These are phyloP conservation scores for Brassica juncea DNA, from an alignment of 345 rosid species.

Conservation along the genomic window DNA sequence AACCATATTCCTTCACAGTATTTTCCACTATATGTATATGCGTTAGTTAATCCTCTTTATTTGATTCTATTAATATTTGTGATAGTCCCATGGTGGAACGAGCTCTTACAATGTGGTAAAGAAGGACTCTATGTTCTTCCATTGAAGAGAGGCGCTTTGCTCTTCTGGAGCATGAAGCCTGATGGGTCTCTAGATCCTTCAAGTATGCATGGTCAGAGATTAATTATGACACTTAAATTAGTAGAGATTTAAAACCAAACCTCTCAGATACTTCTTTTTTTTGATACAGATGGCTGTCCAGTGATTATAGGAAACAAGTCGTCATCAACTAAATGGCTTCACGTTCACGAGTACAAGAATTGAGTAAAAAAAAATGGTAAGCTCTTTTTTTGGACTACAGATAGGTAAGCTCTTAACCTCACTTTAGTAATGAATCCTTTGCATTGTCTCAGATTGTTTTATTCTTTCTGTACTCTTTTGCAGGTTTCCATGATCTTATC, in stretches of 20 bases:
- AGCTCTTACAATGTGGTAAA: slow-evolving; percentile 80
- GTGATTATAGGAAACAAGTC: slow-evolving; percentile 89
- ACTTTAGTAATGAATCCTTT: neutral
- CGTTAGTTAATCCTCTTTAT: neutral
- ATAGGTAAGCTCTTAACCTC: slow-evolving; percentile 6
- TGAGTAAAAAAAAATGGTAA: slow-evolving; percentile 20
- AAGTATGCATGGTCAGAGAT: slow-evolving; percentile 76
- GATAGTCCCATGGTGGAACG: slow-evolving; percentile 75
- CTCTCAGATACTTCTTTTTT: neutral
- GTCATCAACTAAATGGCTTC: slow-evolving; percentile 97
- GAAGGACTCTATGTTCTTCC: slow-evolving; percentile 74
- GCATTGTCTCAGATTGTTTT: slow-evolving; percentile 3
- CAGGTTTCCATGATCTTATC: slow-evolving; percentile 17
- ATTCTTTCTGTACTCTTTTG: neutral
- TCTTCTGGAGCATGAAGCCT: slow-evolving; percentile 90
- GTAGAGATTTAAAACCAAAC: neutral
- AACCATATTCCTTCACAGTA: neutral
- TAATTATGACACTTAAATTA: neutral
- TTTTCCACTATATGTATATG: too few species aligned
- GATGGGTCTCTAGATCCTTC: slow-evolving; percentile 63
- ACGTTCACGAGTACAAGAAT: slow-evolving; percentile 59
- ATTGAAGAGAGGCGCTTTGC: slow-evolving; percentile 83
- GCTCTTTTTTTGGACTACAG: neutral
- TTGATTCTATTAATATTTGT: slow-evolving; percentile 12
- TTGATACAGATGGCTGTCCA: slow-evolving; percentile 75